Conservation (phyloP, 2,329 filamentous ascomycete species). For the Colletotrichum cordylinicola region DNA sequence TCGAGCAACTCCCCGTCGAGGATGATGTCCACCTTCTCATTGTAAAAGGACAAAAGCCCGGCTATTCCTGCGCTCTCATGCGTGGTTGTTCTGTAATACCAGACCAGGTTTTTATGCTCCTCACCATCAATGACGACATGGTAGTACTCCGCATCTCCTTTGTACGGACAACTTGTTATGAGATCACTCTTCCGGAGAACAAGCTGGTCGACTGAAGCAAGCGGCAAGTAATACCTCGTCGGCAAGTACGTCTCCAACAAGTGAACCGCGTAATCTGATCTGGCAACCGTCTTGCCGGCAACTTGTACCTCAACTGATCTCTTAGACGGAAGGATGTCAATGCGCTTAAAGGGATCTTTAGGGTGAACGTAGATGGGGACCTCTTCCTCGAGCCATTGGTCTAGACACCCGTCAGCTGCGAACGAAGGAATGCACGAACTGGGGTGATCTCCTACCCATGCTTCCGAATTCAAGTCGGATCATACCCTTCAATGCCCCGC, state of each 20-base stretch:
- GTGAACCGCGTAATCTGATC: slow-evolving; percentile 53
- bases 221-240: slow-evolving; percentile 63
- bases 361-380: slow-evolving; percentile 65
- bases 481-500: slow-evolving; percentile 33
- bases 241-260: slow-evolving; percentile 67
- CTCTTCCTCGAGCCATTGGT: slow-evolving; percentile 61
- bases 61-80: slow-evolving; percentile 60
- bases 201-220: slow-evolving; percentile 51
- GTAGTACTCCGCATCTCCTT: slow-evolving; percentile 70
- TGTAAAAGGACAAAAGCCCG: slow-evolving; percentile 68
- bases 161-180: slow-evolving; percentile 69
- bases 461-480: slow-evolving; percentile 40
- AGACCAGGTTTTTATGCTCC: slow-evolving; percentile 57
- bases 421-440: accelerated
- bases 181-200: slow-evolving; percentile 55
- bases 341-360: slow-evolving; percentile 70
- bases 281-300: slow-evolving; percentile 51
- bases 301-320: slow-evolving; percentile 57
- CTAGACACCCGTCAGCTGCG: slow-evolving; percentile 20
- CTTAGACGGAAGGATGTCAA: slow-evolving; percentile 64
- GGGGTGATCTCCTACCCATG: slow-evolving; percentile 30
- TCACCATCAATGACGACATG: slow-evolving; percentile 53
- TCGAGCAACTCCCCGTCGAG: slow-evolving; percentile 53
- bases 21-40: slow-evolving; percentile 70
- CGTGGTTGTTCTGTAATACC: slow-evolving; percentile 67